Conservation (phyloP, 371 early-diverging fungal species). For the Coemansia sp. region DNA sequence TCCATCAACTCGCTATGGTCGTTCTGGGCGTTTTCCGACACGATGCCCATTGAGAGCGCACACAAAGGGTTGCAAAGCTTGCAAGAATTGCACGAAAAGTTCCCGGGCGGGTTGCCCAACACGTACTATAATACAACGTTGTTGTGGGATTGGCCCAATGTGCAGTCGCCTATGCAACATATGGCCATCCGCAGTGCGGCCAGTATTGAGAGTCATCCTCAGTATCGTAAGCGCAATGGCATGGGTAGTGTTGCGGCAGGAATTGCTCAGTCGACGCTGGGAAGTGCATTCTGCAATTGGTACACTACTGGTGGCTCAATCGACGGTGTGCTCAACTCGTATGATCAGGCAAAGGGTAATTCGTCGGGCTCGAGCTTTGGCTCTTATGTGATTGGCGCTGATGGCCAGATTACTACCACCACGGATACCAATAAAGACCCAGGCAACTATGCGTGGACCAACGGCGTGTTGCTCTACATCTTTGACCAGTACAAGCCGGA, state of each 20-base stretch:
- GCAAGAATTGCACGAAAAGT: conserved; percentile 16
- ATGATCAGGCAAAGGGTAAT: background rate
- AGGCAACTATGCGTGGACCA: conserved; percentile 90
- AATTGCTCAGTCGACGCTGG: conserved; percentile 63
- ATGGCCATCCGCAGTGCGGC: conserved; percentile 55
- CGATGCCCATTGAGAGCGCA: conserved; percentile 15
- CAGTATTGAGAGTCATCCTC: background rate
- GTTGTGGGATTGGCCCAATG: conserved; percentile 89
- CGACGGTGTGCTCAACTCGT: conserved; percentile 27
- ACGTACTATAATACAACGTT: conserved; percentile 59
- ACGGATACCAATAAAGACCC: conserved; percentile 63
- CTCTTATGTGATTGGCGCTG: conserved; percentile 16
- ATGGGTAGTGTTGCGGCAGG: conserved; percentile 49
- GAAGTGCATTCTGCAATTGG: conserved; percentile 70
- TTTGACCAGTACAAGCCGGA: conserved; percentile 45
- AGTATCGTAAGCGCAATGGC: background rate
- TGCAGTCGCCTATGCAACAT: conserved; percentile 67
- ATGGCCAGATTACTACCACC: conserved; percentile 72
- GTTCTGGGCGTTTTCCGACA: conserved; percentile 50
- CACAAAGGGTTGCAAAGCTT: conserved; percentile 28
- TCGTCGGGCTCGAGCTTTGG: conserved; percentile 25
- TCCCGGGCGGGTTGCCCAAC: conserved; percentile 69
- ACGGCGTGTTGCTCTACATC: conserved; percentile 75
- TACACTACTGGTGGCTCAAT: conserved; percentile 63
- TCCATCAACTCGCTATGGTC: conserved; percentile 50